phyloP scores from a whole-genome alignment of 306 rosid species.

The Vigna mungo region DNA sequence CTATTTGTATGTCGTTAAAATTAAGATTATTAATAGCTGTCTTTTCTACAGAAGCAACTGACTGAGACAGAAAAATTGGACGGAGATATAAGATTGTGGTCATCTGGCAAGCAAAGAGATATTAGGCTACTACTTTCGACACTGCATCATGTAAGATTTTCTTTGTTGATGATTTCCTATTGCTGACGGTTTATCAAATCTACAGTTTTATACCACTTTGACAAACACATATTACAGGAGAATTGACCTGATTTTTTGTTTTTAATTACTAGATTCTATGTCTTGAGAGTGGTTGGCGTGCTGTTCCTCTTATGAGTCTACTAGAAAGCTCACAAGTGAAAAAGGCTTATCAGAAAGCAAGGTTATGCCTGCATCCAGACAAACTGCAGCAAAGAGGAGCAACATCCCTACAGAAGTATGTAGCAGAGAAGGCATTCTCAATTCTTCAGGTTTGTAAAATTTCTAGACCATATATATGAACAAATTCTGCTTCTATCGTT shows the following conservation, averaged over 20 bases:
- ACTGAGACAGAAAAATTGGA: conserved; percentile 66
- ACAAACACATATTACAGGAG: background rate
- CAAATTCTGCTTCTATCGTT: background rate
- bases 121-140: conserved; percentile 83
- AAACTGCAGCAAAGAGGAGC: conserved; percentile 96
- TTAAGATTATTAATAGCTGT: conserved; percentile 28
- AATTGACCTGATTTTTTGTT: conserved; percentile 41
- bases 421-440: conserved; percentile 78
- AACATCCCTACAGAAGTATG: conserved; percentile 68
- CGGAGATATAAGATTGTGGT: conserved; percentile 80
- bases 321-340: conserved; percentile 74
- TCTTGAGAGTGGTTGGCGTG: conserved; percentile 78
- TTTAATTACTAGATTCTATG: conserved; percentile 67
- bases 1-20: conserved; percentile 12
- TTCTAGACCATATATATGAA: conserved; percentile 3
- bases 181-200: background rate
- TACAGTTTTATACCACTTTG: background rate
- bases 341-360: conserved; percentile 90
- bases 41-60: conserved; percentile 50
- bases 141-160: conserved; percentile 70
- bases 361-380: conserved; percentile 89
- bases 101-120: conserved; percentile 80
- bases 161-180: conserved; percentile 4
- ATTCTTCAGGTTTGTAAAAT: conserved; percentile 74
- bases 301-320: conserved; percentile 65